These are phyloP conservation scores for Peterozyma xylosa DNA, from an alignment of 805 yeast genomes.

Conservation along the genomic window DNA sequence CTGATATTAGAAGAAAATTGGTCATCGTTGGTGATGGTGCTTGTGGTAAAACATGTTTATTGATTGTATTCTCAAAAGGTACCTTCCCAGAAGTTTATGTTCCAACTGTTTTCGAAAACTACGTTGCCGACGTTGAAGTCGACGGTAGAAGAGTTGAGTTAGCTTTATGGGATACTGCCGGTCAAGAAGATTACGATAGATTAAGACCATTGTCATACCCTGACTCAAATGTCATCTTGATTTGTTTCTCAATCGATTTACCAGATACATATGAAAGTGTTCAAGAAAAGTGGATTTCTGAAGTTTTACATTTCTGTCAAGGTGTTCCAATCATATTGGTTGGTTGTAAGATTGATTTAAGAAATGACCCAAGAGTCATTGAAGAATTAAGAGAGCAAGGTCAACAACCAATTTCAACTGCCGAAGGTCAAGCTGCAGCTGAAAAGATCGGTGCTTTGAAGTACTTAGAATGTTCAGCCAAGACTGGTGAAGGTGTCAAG, in stretches of 20 bases:
- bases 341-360: slow-evolving; percentile 86
- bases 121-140: slow-evolving; percentile 92
- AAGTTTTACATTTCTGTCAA: slow-evolving; percentile 88
- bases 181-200: slow-evolving; percentile 96
- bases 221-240: slow-evolving; percentile 84
- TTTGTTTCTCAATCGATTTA: slow-evolving; percentile 84
- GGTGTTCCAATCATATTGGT: slow-evolving; percentile 89
- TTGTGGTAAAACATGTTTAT: slow-evolving; percentile 92
- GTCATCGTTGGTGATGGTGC: slow-evolving; percentile 98
- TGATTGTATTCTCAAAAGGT: slow-evolving; percentile 94
- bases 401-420: slow-evolving; percentile 71
- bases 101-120: slow-evolving; percentile 96
- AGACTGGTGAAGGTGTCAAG: slow-evolving; percentile 84
- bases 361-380: slow-evolving; percentile 73
- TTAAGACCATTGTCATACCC: slow-evolving; percentile 88
- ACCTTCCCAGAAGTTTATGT: slow-evolving; percentile 98
- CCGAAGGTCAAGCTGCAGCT: slow-evolving; percentile 84
- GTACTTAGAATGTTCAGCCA: slow-evolving; percentile 90
- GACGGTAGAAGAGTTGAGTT: slow-evolving; percentile 89
- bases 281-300: slow-evolving; percentile 93
- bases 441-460: slow-evolving; percentile 82
- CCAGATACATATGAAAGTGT: slow-evolving; percentile 92
- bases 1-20: slow-evolving; percentile 66
- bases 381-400: slow-evolving; percentile 68
- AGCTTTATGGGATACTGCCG: slow-evolving; percentile 98